Evolutionary conservation across 306 rosid genomes (phyloP), one percentile per base, ranked within the genome.

Genomic region (Echinosophora koreensis): DNA sequence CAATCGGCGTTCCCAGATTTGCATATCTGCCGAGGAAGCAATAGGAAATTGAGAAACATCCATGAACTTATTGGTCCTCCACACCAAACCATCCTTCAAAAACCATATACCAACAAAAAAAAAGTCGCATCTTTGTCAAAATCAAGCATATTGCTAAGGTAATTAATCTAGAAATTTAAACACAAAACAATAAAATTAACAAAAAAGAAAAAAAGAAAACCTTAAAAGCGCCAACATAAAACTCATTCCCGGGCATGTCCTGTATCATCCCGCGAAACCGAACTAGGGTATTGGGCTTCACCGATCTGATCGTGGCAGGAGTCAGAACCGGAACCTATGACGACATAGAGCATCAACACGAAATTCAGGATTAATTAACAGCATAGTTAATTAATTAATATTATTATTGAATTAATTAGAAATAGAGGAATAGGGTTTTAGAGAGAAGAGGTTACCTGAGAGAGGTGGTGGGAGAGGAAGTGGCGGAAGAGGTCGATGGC

Each of bases 231-330:
- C 99, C 99, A 17, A 89, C 93, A 42, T 95, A 95, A 61, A 89
- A 82, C 44, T 95, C 97, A 69, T 90, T 95, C 0, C 97, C 99
- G 44, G 84, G 80, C 99, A 95, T 95, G 58, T 95, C 99, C 73
- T 92, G 99, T 38, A 95, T 62, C 97, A 95, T 90, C 5, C 97
- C 99, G 7, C 97, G 91, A 56, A 88, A 92, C 10, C 97, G 91
- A 69, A 95, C 90, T 7, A 95, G 83, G 1, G 89, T 88, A 56
- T 89, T 86, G 69, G 97, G 94, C 81, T 83, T 90, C n/a, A 84
- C 18, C 81, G 62, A 69, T 70, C 69, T 78, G 35, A 86, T 7
- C 2, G 87, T 86, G 11, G 87, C 66, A 13, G 84, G 78, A 39
- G 90, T 85, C 30, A 95, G 78, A 85, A 87, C 56, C 2, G 99